Evolutionary conservation across 768 basidiomycete species (phyloP), one percentile per base, ranked within the genome.

Genomic region (Sarcodon sp.): DNA sequence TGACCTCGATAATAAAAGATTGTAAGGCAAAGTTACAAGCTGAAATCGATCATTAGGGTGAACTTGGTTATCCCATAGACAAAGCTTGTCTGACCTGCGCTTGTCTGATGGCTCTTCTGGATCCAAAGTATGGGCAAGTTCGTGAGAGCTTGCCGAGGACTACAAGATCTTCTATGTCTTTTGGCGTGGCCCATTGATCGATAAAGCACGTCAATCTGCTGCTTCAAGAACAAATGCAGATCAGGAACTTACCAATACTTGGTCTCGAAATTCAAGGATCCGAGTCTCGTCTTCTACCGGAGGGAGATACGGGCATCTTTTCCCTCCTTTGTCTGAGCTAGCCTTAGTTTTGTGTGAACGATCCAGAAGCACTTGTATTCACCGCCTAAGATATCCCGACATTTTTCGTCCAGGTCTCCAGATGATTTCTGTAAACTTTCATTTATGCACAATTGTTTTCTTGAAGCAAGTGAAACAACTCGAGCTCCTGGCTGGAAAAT

Each of bases 81-180:
- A 39, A 47, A 31, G 35, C 31, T 31, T 31, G 33, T 21, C 18
- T 15, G 8, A 90, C 89, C 72, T 98, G 86, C 33, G 94, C 90
- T 59, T 90, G 87, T 35, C 83, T 79, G 47, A 97, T 90, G 11
- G 92, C 91, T 47, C 75, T 69, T 38, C 96, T 69, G 7, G 90
- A 85, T 3, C 86, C 90, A 61, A 97, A 99, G 64, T 98, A 99
- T 0, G 94, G 89, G 60, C 94, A 99, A 7, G 77, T 80, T 43
- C 80, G 69, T 1, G 75, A 64, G 44, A 77, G 68, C 46, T 76
- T 73, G 2, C 96, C 96, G 1, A 80, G 66, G 7, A 61, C 62
- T 6, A 87, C 87, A 12, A 98, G 75, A 54, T 97, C 93, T 61
- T 98, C 94, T 4, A 99, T 96, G 53, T 96, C 94, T 60, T 88